Evolutionary conservation across 2,329 filamentous ascomycete genomes (phyloP), one percentile per base, ranked within the genome.

Genomic region (Sporothrix brasiliensis): DNA sequence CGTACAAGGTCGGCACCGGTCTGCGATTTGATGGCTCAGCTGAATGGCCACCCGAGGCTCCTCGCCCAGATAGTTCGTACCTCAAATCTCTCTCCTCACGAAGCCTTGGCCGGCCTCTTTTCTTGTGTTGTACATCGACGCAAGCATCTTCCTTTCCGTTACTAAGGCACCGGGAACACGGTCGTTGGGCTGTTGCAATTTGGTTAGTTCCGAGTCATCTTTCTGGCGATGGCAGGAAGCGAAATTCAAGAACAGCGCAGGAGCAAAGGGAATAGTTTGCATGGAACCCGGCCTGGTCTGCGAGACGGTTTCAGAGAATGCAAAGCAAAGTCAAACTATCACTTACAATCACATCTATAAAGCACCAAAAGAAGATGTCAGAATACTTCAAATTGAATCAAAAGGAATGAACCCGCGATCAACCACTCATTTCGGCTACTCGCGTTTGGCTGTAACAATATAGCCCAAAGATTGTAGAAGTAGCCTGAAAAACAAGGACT

Each of bases 121-220:
- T 95, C 80, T 94, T 95, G 80, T 95, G 92, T 77, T 93, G 90
- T 47, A 95, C 92, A 79, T 95, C 92, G 75, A 92, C 84, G 77
- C 92, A 95, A 9, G 89, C 85, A 71, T 93, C 91, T 83, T 94
- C 85, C 76, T 94, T 95, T 72, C 91, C 91, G 76, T 92, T 92
- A 75, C 88, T 88, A 47, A 91, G 82, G 77, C 92, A 95, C 77
- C 92, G 87, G 39, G 90, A 89, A 77, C 92, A 95, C 39, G 92
- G 92, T 70, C 92, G 86, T 79, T 92, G 90, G 67, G 91, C 89
- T 91, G 47, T 61, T 65, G 14, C 41, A 34, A 24, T 47, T 14
- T 7, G 11, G 67, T 71, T 14, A 56, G 68, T 34, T 44, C 41
- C 34, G 34, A 34, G 34, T 34, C 34, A 9, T 34, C 39, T 21